phyloP scores from a whole-genome alignment of 805 yeast species.

The Starmerella scarabaei region DNA sequence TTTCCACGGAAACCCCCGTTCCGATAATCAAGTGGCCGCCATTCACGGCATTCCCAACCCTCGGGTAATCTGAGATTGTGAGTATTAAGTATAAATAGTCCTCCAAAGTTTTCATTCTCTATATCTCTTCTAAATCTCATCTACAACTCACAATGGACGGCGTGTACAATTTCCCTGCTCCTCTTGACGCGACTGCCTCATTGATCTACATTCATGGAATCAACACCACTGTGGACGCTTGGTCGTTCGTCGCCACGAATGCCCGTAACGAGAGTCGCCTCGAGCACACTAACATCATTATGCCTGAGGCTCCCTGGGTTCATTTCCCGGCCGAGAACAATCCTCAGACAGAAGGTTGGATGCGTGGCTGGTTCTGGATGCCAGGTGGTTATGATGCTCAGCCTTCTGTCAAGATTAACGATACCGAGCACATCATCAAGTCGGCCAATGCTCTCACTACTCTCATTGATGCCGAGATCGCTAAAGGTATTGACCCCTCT shows the following conservation, averaged over 20 bases:
- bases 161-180: background rate
- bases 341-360: background rate
- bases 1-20: too few relatives aligned
- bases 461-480: constrained; percentile 26
- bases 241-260: constrained; percentile 67
- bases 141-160: too few relatives aligned
- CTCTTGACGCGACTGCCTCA: constrained; percentile 34
- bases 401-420: background rate
- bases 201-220: constrained; percentile 76
- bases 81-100: too few relatives aligned
- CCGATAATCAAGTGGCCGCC: too few relatives aligned
- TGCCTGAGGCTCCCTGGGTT: constrained; percentile 75
- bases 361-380: background rate
- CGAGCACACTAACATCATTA: constrained; percentile 54
- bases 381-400: background rate
- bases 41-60: too few relatives aligned
- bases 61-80: too few relatives aligned
- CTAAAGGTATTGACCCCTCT: constrained; percentile 27
- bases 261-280: constrained; percentile 34
- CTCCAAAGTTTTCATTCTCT: too few relatives aligned
- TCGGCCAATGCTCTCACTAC: constrained; percentile 24
- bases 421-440: constrained; percentile 27
- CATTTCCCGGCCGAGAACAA: constrained; percentile 39
- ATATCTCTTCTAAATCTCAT: too few relatives aligned
- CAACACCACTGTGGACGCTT: constrained; percentile 87